These are phyloP conservation scores for Crotalaria pallida DNA, from an alignment of 306 rosid genomes.

Conservation along the genomic window DNA sequence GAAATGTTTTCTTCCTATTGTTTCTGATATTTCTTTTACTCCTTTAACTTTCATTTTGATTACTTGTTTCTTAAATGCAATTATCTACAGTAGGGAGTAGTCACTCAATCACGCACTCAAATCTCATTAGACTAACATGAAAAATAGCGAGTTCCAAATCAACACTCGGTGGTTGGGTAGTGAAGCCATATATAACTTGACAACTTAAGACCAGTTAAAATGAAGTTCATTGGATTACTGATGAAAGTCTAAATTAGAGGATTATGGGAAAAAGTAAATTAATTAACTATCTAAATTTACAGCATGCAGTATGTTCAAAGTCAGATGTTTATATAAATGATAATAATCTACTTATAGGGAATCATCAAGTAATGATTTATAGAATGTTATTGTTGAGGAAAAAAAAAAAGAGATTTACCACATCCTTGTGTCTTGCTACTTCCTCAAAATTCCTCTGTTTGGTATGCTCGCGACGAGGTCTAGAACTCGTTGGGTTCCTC, in stretches of 20 bases:
- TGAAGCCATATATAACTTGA: neutral
- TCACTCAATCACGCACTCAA: too few relatives aligned
- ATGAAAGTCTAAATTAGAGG: neutral
- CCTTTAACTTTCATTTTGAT: too few relatives aligned
- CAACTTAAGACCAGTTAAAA: neutral
- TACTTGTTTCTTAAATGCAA: too few relatives aligned
- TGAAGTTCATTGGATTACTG: neutral
- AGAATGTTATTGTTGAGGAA: neutral
- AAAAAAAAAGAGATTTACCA: constrained; percentile 52
- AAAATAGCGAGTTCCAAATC: too few relatives aligned
- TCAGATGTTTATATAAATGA: neutral
- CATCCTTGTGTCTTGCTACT: constrained; percentile 46
- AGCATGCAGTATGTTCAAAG: neutral
- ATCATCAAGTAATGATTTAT: neutral
- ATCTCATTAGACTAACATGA: too few relatives aligned
- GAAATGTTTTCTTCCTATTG: too few relatives aligned
- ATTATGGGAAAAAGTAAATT: neutral
- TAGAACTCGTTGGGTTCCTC: constrained; percentile 61
- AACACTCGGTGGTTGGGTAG: too few relatives aligned
- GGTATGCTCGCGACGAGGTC: constrained; percentile 66
- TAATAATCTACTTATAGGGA: neutral
- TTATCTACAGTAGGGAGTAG: too few relatives aligned
- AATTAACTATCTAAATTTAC: neutral
- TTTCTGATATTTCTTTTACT: too few relatives aligned
- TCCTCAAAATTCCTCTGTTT: constrained; percentile 71